Conservation (phyloP, 2,329 filamentous ascomycete species). For the Diplodia scrobiculata region DNA sequence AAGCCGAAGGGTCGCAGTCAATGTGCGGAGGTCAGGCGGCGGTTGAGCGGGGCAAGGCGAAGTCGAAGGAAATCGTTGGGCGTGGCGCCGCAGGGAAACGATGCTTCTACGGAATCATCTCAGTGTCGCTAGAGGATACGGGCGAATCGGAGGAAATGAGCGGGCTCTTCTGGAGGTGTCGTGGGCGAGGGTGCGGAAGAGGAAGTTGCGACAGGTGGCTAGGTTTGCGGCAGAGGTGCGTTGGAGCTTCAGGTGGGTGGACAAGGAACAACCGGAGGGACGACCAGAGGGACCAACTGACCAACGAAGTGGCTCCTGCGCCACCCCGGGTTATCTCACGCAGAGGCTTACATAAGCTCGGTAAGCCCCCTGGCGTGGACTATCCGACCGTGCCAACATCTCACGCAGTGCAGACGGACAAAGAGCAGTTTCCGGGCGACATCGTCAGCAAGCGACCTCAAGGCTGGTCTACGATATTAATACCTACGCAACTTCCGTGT, state of each 20-base stretch:
- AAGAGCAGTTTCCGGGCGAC: not conserved
- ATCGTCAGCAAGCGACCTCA: not conserved
- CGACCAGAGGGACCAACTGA: not conserved
- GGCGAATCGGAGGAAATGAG: not conserved
- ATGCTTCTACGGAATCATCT: constrained; percentile 26
- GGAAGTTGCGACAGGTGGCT: not conserved
- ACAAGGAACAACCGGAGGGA: not conserved
- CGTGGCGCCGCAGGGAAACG: constrained; percentile 11
- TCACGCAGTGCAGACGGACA: not conserved
- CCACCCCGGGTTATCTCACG: not conserved
- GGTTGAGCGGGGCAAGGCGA: not conserved
- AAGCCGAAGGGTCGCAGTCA: not conserved
- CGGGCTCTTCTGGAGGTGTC: not conserved
- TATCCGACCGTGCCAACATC: not conserved
- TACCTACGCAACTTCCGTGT: too few species aligned
- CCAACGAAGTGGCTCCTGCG: not conserved
- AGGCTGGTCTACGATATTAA: too few species aligned
- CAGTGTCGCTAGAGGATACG: constrained; percentile 6
- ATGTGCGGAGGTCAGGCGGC: not conserved
- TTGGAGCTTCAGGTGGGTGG: not conserved
- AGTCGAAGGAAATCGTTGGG: not conserved
- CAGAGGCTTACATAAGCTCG: not conserved
- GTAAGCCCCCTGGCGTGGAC: not conserved
- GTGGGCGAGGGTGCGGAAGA: not conserved
- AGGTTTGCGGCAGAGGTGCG: not conserved